Evolutionary conservation across 495 filamentous ascomycete species (phyloP).

Genomic region (Penicillium verhagenii): DNA sequence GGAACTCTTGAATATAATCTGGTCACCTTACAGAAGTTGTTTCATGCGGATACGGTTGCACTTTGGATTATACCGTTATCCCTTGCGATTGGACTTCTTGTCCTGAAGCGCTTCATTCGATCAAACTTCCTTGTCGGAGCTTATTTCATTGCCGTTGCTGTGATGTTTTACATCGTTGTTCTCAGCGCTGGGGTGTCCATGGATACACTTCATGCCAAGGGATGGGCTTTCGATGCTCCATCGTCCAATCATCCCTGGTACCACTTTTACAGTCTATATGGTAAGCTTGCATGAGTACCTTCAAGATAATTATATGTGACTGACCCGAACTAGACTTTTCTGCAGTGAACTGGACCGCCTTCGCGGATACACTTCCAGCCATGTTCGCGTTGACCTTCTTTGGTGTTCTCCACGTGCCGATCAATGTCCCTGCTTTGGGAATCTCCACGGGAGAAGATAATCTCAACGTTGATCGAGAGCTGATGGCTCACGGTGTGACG

Average conservation of each 20-base stretch:
- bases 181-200: constrained; percentile 62
- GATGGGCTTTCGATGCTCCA: constrained; percentile 90
- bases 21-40: constrained; percentile 69
- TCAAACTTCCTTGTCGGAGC: constrained; percentile 78
- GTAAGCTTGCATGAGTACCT: constrained; percentile 43
- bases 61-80: constrained; percentile 82
- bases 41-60: constrained; percentile 65
- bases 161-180: constrained; percentile 78
- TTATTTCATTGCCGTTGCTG: constrained; percentile 82
- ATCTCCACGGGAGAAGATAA: constrained; percentile 89
- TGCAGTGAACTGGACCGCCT: constrained; percentile 74
- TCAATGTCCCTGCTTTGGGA: constrained; percentile 91
- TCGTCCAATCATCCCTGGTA: constrained; percentile 87
- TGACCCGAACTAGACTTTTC: constrained; percentile 56
- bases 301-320: not conserved
- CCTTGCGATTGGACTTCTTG: constrained; percentile 73
- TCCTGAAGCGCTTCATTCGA: constrained; percentile 68
- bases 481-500: constrained; percentile 89
- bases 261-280: constrained; percentile 93
- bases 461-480: constrained; percentile 83
- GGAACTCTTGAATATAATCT: constrained; percentile 79
- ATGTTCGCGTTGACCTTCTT: constrained; percentile 99
- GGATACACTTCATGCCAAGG: constrained; percentile 59
- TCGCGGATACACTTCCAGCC: constrained; percentile 78
- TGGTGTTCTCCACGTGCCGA: constrained; percentile 93